Conservation (phyloP, 345 rosid genomes). For the Fremontodendron californicum region DNA sequence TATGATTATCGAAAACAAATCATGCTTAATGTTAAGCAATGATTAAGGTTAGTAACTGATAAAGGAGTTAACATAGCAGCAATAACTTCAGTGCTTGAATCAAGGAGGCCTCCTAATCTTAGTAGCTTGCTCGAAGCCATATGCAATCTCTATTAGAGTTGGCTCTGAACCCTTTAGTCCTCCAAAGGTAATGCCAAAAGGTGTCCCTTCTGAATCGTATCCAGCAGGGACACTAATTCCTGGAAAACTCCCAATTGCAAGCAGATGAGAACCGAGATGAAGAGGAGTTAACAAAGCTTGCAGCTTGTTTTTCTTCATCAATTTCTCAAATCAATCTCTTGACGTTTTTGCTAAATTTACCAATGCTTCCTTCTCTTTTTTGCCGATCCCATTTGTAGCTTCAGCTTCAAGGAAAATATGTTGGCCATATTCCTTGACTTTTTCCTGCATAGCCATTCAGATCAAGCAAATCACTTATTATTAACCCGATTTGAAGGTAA, state of each 20-base stretch:
- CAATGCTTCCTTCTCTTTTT: slow-evolving; percentile 15
- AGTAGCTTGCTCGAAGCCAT: slow-evolving; percentile 31
- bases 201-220: slow-evolving; percentile 22
- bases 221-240: slow-evolving; percentile 42
- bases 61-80: too few relatives aligned
- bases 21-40: background rate
- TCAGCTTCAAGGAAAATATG: slow-evolving; percentile 18
- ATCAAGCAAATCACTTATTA: background rate
- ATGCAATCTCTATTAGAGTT: slow-evolving; percentile 39
- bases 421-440: slow-evolving; percentile 25
- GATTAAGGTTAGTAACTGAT: too few relatives aligned
- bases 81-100: background rate
- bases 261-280: background rate
- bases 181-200: slow-evolving; percentile 35
- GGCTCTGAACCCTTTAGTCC: slow-evolving; percentile 37
- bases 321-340: slow-evolving; percentile 28
- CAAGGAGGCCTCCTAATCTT: slow-evolving; percentile 26
- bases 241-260: slow-evolving; percentile 38
- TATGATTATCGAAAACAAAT: background rate
- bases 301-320: slow-evolving; percentile 25
- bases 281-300: slow-evolving; percentile 29
- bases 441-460: slow-evolving; percentile 23
- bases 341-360: slow-evolving; percentile 2
- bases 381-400: slow-evolving; percentile 26
- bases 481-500: too few relatives aligned